Percentiles rank a stretch among this genome's conserved stretches.
Conservation (phyloP, 2,329 filamentous ascomycete species). For the Pseudocercospora eumusae region DNA sequence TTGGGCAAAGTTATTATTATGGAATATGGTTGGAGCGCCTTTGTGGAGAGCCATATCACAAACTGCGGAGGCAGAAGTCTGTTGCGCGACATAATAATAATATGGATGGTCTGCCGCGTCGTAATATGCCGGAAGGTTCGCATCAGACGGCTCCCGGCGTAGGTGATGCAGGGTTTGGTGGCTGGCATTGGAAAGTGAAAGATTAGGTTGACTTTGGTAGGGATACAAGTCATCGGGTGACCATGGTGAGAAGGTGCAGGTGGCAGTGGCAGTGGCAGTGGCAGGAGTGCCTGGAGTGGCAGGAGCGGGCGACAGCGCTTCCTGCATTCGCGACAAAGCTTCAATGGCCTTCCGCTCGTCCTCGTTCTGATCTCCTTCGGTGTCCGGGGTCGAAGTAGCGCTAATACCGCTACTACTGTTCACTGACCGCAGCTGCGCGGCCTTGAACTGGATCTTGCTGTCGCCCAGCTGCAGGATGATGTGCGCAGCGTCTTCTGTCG, state of each 20-base stretch:
- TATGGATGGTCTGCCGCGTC: conserved; percentile 45
- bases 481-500: conserved; percentile 17
- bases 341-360: conserved; percentile 21
- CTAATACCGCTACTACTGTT: no score
- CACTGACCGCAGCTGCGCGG: conserved; percentile 25
- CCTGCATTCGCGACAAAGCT: conserved; percentile 23
- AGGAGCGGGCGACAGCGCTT: conserved; percentile 20
- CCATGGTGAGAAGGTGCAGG: conserved; percentile 18
- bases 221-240: conserved; percentile 28
- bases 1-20: conserved; percentile 26
- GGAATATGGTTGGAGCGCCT: conserved; percentile 36
- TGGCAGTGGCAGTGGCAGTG: conserved; percentile 18
- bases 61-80: conserved; percentile 48
- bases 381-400: conserved; percentile 12
- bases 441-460: conserved; percentile 25
- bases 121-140: conserved; percentile 48
- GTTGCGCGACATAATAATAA: conserved; percentile 46
- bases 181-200: conserved; percentile 12
- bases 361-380: background rate
- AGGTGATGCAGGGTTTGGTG: conserved; percentile 20
- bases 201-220: conserved; percentile 22
- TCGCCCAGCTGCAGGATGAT: conserved; percentile 26
- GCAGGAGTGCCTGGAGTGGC: conserved; percentile 20
- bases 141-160: conserved; percentile 40
- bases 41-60: conserved; percentile 48